Evolutionary conservation across 179 eudicot species (phyloP).

Genomic region (Drosera spatulata): DNA sequence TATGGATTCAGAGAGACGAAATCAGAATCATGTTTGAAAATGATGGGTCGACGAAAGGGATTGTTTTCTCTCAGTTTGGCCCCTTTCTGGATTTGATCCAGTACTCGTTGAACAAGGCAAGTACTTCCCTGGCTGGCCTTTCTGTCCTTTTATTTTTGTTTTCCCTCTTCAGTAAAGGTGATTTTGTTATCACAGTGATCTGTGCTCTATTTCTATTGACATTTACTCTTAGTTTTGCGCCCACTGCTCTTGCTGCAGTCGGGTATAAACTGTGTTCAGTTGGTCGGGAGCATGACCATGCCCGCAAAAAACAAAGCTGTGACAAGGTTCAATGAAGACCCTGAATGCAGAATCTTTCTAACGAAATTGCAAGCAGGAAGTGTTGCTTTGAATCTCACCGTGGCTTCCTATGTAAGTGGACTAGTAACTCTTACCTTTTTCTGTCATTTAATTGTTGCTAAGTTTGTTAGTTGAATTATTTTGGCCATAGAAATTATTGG

Average conservation of each 20-base stretch:
- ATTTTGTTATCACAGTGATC: neutral
- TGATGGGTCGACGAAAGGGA: conserved; percentile 95
- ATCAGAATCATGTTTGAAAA: conserved; percentile 84
- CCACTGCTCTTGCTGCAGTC: conserved; percentile 41
- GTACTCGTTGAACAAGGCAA: conserved; percentile 70
- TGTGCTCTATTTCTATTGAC: neutral
- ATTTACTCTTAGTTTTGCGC: neutral
- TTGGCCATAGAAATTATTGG: no score
- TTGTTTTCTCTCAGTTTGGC: conserved; percentile 92
- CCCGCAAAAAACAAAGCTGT: conserved; percentile 79
- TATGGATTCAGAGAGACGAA: conserved; percentile 70
- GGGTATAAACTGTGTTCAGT: conserved; percentile 65
- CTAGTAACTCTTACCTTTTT: neutral
- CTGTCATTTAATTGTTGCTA: no score
- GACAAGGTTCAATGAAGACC: conserved; percentile 60
- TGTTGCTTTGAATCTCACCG: conserved; percentile 93
- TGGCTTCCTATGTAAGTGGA: conserved; percentile 84
- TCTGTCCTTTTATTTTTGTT: neutral
- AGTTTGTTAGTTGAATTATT: no score
- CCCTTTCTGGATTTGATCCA: conserved; percentile 88
- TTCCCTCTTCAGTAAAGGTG: neutral
- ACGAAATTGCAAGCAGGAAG: conserved; percentile 98
- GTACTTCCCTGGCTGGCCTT: neutral
- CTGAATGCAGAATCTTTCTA: conserved; percentile 77
- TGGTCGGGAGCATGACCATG: conserved; percentile 86